phyloP scores from a whole-genome alignment of 139 green algal genomes.

The Chlamydomonas sp. region DNA sequence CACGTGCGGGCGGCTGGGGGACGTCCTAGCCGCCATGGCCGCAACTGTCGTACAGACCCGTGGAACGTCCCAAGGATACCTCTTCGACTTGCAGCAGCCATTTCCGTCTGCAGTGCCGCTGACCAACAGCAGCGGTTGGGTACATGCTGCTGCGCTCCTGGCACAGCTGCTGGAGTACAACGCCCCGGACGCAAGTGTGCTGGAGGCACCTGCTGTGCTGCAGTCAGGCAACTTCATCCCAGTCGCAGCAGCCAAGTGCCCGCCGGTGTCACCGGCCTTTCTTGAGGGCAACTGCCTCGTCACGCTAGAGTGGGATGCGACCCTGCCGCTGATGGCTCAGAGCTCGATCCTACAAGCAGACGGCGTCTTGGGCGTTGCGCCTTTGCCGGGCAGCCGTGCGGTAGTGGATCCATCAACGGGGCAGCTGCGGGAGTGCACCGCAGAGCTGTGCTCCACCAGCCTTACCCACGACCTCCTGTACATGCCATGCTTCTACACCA shows the following conservation, averaged over 20 bases:
- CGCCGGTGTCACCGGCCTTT: not conserved
- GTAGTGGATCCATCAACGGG: not conserved
- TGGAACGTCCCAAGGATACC: not conserved
- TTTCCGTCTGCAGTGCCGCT: not conserved
- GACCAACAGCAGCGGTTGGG: not conserved
- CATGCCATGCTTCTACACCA: not conserved
- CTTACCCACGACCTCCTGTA: not conserved
- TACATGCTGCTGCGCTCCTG: not conserved
- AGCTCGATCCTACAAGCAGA: not conserved
- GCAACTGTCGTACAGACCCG: not conserved
- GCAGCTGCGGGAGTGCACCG: not conserved
- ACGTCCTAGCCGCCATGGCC: not conserved
- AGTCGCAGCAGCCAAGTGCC: not conserved
- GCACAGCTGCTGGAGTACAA: not conserved
- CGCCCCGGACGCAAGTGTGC: not conserved
- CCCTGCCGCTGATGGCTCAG: not conserved
- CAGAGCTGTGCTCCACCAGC: not conserved
- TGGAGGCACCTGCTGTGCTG: too few relatives aligned
- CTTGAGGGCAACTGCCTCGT: not conserved
- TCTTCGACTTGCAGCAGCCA: not conserved
- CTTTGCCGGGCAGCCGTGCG: not conserved
- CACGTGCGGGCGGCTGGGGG: not conserved
- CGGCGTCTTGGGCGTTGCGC: not conserved
- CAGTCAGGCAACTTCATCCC: not conserved
- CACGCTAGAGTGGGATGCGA: not conserved